Percentiles rank a stretch among this genome's conserved stretches.
Evolutionary conservation across 768 basidiomycete genomes (phyloP).

Genomic region (Mrakia hoshinonis): DNA sequence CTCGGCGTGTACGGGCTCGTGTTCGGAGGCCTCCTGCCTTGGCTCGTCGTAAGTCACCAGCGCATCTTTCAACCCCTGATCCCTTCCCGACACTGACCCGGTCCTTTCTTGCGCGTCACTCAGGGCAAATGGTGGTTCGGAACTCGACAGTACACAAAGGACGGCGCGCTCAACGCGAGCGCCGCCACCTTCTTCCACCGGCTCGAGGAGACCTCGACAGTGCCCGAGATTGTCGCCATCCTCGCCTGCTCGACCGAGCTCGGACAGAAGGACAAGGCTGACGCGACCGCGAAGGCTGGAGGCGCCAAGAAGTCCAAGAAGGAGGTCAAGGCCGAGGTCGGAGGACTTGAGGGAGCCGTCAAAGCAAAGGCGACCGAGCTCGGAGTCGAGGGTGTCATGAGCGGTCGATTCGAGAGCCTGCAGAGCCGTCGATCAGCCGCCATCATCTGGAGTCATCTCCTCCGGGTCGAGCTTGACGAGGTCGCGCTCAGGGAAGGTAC

Average conservation of each 20-base stretch:
- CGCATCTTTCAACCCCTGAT: background rate
- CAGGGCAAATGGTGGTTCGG: slow-evolving; percentile 97
- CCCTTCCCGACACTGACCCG: background rate
- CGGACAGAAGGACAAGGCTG: background rate
- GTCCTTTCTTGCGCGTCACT: background rate
- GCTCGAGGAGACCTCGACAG: slow-evolving; percentile 66
- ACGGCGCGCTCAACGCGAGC: slow-evolving; percentile 70
- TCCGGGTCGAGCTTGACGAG: slow-evolving; percentile 55
- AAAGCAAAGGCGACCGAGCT: slow-evolving; percentile 9
- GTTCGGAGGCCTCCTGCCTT: slow-evolving; percentile 79
- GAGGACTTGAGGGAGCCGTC: slow-evolving; percentile 13
- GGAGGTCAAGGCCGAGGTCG: slow-evolving; percentile 21
- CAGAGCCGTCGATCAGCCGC: slow-evolving; percentile 9
- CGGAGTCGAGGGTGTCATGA: slow-evolving; percentile 26
- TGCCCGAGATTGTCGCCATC: slow-evolving; percentile 62
- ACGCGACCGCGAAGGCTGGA: background rate
- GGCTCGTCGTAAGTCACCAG: slow-evolving; percentile 57
- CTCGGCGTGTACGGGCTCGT: slow-evolving; percentile 75
- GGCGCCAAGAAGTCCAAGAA: slow-evolving; percentile 15
- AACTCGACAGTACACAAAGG: slow-evolving; percentile 77
- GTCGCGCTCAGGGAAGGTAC: slow-evolving; percentile 56
- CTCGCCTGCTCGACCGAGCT: slow-evolving; percentile 49
- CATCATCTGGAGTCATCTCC: slow-evolving; percentile 50
- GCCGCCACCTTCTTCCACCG: slow-evolving; percentile 82
- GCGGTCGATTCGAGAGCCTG: slow-evolving; percentile 24